phyloP scores from a whole-genome alignment of 2,329 filamentous ascomycete species.

The Ophiostoma perfectum region DNA sequence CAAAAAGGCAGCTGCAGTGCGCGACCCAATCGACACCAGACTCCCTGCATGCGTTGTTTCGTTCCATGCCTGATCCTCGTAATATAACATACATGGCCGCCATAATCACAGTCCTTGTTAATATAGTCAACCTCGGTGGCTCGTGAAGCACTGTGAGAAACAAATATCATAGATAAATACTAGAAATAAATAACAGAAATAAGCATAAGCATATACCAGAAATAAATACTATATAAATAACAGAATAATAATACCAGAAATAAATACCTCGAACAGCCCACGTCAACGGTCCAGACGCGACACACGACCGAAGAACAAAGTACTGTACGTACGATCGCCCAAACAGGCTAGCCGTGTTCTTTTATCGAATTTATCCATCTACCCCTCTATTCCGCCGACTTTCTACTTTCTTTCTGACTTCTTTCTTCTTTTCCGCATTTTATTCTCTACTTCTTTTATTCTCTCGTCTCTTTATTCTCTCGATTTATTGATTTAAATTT shows the following conservation, averaged over 20 bases:
- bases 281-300: slow-evolving; percentile 6
- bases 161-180: too few species aligned
- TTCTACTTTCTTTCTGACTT: neutral
- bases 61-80: too few species aligned
- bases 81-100: too few species aligned
- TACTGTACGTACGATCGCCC: neutral
- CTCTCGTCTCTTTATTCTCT: neutral
- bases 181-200: too few species aligned
- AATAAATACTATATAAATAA: neutral
- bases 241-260: neutral
- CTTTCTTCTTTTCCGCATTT: neutral
- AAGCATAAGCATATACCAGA: neutral
- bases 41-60: neutral
- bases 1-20: slow-evolving; percentile 4
- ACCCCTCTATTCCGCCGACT: neutral
- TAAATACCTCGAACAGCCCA: slow-evolving; percentile 4
- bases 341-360: neutral
- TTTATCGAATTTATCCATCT: neutral
- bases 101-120: too few species aligned
- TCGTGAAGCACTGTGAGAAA: neutral
- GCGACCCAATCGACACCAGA: neutral
- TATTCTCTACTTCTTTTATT: neutral
- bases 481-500: neutral
- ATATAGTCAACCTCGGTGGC: neutral
- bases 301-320: neutral